A percentile compares a stretch with the other conserved stretches of the same genome.
Conservation (phyloP, 2,329 filamentous ascomycete species). For the Aspergillus ustus region DNA sequence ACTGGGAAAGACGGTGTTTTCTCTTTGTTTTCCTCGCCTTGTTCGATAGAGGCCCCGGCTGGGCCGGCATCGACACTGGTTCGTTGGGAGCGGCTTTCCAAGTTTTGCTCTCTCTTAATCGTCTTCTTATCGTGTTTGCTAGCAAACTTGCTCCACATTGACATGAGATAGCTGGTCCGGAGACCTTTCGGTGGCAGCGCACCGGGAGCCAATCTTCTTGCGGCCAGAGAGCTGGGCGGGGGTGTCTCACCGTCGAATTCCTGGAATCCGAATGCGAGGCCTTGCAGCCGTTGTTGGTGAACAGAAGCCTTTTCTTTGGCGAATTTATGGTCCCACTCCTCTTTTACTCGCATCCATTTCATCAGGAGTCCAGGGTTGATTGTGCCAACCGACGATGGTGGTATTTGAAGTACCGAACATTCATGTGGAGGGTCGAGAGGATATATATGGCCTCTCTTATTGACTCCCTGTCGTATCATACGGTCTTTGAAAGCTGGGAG, state of each 20-base stretch:
- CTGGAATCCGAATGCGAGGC: conserved; percentile 73
- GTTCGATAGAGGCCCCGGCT: conserved; percentile 30
- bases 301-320: conserved; percentile 70
- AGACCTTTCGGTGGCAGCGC: conserved; percentile 32
- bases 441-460: conserved; percentile 74
- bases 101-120: conserved; percentile 49
- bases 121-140: conserved; percentile 84
- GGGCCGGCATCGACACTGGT: conserved; percentile 34
- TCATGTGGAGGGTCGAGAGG: conserved; percentile 67
- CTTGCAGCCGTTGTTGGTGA: conserved; percentile 73
- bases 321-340: conserved; percentile 74
- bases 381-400: conserved; percentile 70
- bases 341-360: conserved; percentile 80
- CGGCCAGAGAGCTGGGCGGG: conserved; percentile 81
- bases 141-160: conserved; percentile 85
- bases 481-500: conserved; percentile 78
- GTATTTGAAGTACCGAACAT: conserved; percentile 69
- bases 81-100: conserved; percentile 29
- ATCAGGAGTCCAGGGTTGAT: conserved; percentile 78
- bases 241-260: conserved; percentile 76
- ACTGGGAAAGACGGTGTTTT: background rate
- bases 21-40: background rate
- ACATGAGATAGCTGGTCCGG: conserved; percentile 72
- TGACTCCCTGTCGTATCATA: conserved; percentile 91
- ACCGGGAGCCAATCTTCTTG: conserved; percentile 57